These are phyloP conservation scores for Silene latifolia DNA, from an alignment of 148 eudicot species.

Conservation along the genomic window DNA sequence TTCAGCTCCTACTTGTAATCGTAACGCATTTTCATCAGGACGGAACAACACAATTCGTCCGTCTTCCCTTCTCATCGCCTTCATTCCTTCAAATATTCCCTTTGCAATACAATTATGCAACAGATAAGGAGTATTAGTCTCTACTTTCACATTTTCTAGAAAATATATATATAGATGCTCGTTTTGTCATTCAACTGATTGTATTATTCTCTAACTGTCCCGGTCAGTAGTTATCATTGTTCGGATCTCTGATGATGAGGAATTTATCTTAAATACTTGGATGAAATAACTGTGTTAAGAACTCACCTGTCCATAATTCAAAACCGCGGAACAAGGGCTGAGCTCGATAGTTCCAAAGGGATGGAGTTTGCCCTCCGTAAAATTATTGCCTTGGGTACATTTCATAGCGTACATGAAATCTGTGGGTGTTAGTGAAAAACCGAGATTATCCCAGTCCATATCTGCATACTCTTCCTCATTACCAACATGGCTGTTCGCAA, in stretches of 20 bases:
- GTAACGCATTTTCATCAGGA: conserved; percentile 41
- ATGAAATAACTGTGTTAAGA: no score
- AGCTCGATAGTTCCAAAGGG: conserved; percentile 38
- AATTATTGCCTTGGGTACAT: conserved; percentile 38
- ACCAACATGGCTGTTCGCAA: conserved; percentile 18
- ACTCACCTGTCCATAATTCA: conserved; percentile 47
- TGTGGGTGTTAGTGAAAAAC: conserved; percentile 58
- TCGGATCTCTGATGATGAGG: no score
- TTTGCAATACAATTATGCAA: conserved; percentile 1
- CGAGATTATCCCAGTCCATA: conserved; percentile 69
- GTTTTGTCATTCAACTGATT: no score
- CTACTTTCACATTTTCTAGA: neutral
- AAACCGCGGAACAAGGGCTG: conserved; percentile 38
- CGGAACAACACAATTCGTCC: conserved; percentile 35
- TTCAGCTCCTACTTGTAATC: conserved; percentile 42
- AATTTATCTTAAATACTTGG: no score
- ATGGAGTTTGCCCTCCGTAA: conserved; percentile 46
- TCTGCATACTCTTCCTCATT: conserved; percentile 48
- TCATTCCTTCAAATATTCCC: conserved; percentile 52
- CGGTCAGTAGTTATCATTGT: no score
- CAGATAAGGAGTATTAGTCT: neutral
- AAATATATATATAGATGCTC: neutral
- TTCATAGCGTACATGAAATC: conserved; percentile 81
- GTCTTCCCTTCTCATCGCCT: conserved; percentile 37
- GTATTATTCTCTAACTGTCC: no score